Base-by-base conservation (phyloP, 192 early-diverging fungal species). In the Spizellomyces sp. region DNA sequence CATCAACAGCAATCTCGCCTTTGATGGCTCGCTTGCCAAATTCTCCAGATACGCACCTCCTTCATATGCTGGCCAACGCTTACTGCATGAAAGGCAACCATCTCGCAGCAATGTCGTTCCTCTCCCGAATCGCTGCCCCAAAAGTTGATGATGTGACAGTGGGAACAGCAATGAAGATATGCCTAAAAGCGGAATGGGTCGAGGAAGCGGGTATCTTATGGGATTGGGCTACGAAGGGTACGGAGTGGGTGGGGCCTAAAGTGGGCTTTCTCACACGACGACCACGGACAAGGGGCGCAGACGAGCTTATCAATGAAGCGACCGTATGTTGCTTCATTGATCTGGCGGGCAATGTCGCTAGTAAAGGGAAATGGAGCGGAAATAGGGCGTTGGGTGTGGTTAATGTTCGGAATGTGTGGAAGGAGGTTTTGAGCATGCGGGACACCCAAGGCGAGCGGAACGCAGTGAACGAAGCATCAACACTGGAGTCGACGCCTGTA, bases 1-100 rank as follows among this genome's bases (percentile, higher is more conserved):
- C 59, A 61, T 17, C 59, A 27, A 19, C 14, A 54, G 14, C 14
- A 54, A 19, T 19, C 12, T 12, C 50, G 50, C 12, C 50, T 2
- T 12, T 54, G 14, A 54, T 12, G 17, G 50, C 12, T 12, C 17
- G 14, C 50, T 54, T 12, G 50, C 50, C 14, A 19, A 54, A 36
- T 36, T 36, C 27, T 54, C 14, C 22, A 15, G 59, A 65, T 45
- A 65, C 17, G n/a, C 63, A 62, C 41, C 58, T 47, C 4, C 15
- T 52, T 14, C 70, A 72, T 55, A 64, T 72, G 48, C 21, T 72
- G 12, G 70, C 62, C 4, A 54, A 72, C 54, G 70, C 62, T 8
- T 17, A 72, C 48, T 42, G 17, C 46, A 62, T 62, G 48, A n/a
- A n/a, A 7, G 59, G 45, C 10, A 44, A 43, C 9, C 47, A 21